Evolutionary conservation across 805 yeast genomes (phyloP).

Genomic region (Metschnikowia lunata): DNA sequence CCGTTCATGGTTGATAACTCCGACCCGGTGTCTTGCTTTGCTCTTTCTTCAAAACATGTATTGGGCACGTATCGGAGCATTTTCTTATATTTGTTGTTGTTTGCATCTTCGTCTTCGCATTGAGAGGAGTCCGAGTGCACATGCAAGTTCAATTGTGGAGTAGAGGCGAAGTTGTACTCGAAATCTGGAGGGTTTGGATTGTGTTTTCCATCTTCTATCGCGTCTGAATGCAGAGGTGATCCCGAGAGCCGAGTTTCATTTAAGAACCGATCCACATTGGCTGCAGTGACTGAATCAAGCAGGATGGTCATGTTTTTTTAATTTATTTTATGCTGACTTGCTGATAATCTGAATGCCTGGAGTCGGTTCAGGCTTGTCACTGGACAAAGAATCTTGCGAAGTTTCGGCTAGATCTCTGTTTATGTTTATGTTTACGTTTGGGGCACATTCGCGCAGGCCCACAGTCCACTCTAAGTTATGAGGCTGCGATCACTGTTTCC

Average conservation of each 20-base stretch:
- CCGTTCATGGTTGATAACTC: constrained; percentile 16
- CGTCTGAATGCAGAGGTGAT: neutral
- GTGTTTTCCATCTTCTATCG: neutral
- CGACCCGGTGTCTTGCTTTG: constrained; percentile 16
- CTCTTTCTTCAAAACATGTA: constrained; percentile 24
- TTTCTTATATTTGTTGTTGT: constrained; percentile 23
- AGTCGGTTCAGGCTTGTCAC: neutral
- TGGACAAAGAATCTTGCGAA: neutral
- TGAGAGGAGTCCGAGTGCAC: neutral
- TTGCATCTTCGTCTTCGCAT: neutral
- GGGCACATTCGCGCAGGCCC: neutral
- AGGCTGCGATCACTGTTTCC: neutral
- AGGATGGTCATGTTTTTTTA: constrained; percentile 1
- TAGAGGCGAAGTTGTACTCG: constrained; percentile 8
- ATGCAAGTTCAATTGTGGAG: constrained; percentile 12
- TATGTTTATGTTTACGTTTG: neutral
- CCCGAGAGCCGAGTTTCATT: constrained; percentile 25
- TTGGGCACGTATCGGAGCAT: constrained; percentile 34
- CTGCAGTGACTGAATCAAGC: constrained; percentile 20
- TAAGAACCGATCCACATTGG: constrained; percentile 25
- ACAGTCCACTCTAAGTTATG: neutral
- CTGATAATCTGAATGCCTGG: neutral
- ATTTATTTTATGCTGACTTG: neutral
- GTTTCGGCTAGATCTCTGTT: neutral
- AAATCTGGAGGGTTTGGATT: neutral